A percentile compares a stretch with the other conserved stretches of the same genome.
phyloP scores from a whole-genome alignment of 257 asterid species.

The Fraxinus cuspidata region DNA sequence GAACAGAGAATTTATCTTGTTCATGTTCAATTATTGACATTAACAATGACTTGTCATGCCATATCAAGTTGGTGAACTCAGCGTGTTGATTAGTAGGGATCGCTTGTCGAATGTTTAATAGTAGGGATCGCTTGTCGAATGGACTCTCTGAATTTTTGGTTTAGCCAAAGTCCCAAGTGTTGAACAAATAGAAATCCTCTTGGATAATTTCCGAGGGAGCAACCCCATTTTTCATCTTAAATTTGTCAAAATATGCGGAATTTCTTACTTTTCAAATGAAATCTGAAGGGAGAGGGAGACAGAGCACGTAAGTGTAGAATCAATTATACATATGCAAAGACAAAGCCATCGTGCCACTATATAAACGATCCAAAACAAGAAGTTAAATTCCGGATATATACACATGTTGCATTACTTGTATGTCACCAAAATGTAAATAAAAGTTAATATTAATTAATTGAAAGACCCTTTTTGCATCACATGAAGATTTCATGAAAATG shows the following conservation, averaged over 20 bases:
- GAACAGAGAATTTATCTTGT: neutral
- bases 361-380: slow-evolving; percentile 30
- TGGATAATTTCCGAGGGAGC: neutral
- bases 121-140: no score
- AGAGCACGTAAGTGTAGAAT: neutral
- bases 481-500: no score
- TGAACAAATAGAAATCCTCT: neutral
- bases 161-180: no score
- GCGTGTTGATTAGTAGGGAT: no score
- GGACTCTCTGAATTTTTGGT: no score
- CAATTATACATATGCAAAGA: slow-evolving; percentile 21
- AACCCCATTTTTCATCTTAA: no score
- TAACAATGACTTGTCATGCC: no score
- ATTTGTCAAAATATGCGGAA: no score
- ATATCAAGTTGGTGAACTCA: no score
- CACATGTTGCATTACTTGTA: neutral
- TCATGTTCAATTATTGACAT: no score
- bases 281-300: neutral
- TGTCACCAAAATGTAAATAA: neutral
- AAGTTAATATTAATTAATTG: neutral
- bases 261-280: neutral
- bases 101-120: no score
- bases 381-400: slow-evolving; percentile 18
- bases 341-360: slow-evolving; percentile 28
- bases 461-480: neutral